Base-by-base conservation (phyloP, 1,284 basidiomycete genomes). In the Spongispora temasekensis region DNA sequence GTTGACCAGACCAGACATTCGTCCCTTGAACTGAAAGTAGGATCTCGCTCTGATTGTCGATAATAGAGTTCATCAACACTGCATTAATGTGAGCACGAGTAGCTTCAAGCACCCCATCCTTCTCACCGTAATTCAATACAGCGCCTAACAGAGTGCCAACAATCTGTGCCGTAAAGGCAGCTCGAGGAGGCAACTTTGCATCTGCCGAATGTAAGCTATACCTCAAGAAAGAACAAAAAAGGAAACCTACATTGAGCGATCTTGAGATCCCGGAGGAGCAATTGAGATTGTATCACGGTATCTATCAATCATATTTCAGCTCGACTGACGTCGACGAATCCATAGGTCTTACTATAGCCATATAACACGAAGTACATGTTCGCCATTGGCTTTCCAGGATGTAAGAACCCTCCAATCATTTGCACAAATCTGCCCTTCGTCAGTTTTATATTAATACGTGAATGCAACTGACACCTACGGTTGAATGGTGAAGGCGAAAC, bases 171-270 rank as follows among this genome's bases (percentile, higher is more conserved):
- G 78, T 76, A 69, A 90, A 88, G 1, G 87, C 85, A 10, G 83
- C 79, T 27, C 84, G 78, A 5, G 88, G 89, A 13, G 88, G 83
- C 42, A 91, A 76, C 75, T 90, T 90, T 61, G 84, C 82, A 70
- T 84, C 69, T 70, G 42, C 19, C 17, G 55, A 53, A 35, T 25
- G 15, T 44, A 25, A 31, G 42, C 25, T 37, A 32, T 52, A 57
- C 32, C 21, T n/a, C 69, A 23, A 42, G 13, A 54, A 6, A 27
- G 35, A n/a, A n/a, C 25, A 27, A 32, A 28, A 46, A 51, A 12
- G 2, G 13, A 28, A 8, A 53, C 37, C n/a, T 48, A 78, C 79
- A 87, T 68, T 87, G 86, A 17, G 81, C 85, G 25, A 87, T 80
- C 68, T 88, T 86, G 69, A 80, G 74, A 67, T 86, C 85, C 56